Base-by-base conservation (phyloP, 2,329 filamentous ascomycete genomes). In the Verticillium klebahnii region DNA sequence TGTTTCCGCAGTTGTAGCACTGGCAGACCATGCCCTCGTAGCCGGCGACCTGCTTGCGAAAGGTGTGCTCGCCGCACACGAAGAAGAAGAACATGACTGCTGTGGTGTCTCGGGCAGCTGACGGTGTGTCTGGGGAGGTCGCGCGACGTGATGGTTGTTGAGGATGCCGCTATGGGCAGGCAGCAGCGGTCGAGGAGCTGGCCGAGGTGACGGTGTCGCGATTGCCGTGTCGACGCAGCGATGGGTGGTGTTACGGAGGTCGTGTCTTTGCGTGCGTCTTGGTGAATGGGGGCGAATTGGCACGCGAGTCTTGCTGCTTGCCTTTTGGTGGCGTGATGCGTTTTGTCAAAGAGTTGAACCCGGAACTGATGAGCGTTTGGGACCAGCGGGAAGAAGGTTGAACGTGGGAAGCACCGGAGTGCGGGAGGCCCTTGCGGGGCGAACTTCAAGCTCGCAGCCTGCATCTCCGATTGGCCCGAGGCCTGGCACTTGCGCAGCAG, bases 1-100 rank as follows among this genome's bases (percentile, higher is more conserved):
- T 85, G 78, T 89, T 89, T 59, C 86, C 85, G 73, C 86, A 89
- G 74, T 89, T 87, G 73, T 86, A 82, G 69, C 86, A 89, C 68
- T 86, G 85, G 70, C 83, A 88, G 59, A 83, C 73, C 64, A 88
- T 72, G 66, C 83, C 82, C 69, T 89, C 83, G 70, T 88, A 89
- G 67, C 86, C 86, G 60, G 83, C 73, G 55, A 87, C 79, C 61
- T 85, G 78, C 70, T 81, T 84, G 65, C 82, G 82, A 72, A 87
- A 86, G 40, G 83, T 86, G 69, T 86, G 80, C 72, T 87, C 83
- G 67, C 85, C 85, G 68, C 83, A 87, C 65, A 84, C 80, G 69
- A 87, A 86, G 73, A 87, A 82, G 70, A 87, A 78, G 77, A 85
- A 87, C 85, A 87, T 87, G 64, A 19, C 45, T 50, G 45, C 17